phyloP scores from a whole-genome alignment of 345 rosid genomes.

The Cardamine chenopodiifolia region DNA sequence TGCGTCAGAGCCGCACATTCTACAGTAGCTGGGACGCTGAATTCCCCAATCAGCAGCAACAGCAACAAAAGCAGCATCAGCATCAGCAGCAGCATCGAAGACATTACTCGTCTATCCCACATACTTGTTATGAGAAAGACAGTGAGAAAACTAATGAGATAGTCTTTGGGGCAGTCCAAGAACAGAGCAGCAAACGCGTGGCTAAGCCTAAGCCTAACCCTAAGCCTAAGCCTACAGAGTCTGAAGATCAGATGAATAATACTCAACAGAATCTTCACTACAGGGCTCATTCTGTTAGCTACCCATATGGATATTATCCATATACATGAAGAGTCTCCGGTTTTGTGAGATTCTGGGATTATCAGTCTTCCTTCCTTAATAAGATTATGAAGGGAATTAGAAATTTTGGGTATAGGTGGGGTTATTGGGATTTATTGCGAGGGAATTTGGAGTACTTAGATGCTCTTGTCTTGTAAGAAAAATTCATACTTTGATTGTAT shows the following conservation, averaged over 20 bases:
- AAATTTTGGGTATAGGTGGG: slow-evolving; percentile 42
- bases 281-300: slow-evolving; percentile 51
- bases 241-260: slow-evolving; percentile 44
- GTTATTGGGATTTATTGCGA: slow-evolving; percentile 28
- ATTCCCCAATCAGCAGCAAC: slow-evolving; percentile 55
- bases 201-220: slow-evolving; percentile 53
- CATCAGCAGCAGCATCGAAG: slow-evolving; percentile 65
- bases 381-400: slow-evolving; percentile 12
- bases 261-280: slow-evolving; percentile 54
- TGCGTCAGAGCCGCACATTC: slow-evolving; percentile 80
- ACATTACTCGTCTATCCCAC: slow-evolving; percentile 69
- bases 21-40: slow-evolving; percentile 75
- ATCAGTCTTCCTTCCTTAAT: slow-evolving; percentile 13
- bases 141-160: slow-evolving; percentile 78
- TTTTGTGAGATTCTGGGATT: slow-evolving; percentile 22
- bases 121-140: slow-evolving; percentile 77
- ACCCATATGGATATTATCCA: slow-evolving; percentile 51
- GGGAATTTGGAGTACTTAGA: slow-evolving; percentile 6
- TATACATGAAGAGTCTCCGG: slow-evolving; percentile 40
- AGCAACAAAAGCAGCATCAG: slow-evolving; percentile 52
- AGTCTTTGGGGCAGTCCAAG: slow-evolving; percentile 89
- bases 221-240: slow-evolving; percentile 56
- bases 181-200: slow-evolving; percentile 53
- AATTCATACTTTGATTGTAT: slow-evolving; percentile 33
- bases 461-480: slow-evolving; percentile 29